Base-by-base conservation (phyloP, 192 early-diverging fungal species). In the Podila verticillata region DNA sequence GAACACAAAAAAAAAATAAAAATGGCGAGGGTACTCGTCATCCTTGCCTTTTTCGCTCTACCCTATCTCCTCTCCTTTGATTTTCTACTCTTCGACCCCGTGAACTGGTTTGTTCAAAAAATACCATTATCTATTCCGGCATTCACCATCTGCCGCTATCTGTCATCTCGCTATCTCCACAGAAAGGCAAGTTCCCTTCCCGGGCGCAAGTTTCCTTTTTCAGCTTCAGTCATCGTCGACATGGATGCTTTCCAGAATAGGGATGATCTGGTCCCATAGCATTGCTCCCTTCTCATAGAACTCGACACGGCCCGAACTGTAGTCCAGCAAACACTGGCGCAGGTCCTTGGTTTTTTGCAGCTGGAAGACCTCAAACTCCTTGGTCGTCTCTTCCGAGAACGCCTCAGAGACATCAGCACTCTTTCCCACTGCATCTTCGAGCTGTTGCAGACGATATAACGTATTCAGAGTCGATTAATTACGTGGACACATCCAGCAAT, bases 281-380 rank as follows among this genome's bases (percentile, higher is more conserved):
- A 88, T 83, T 19, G 84, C 64, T 10, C 92, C 83, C 91, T 94
- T 88, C 68, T 95, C 83, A 78, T 92, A 94, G 65, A 94, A 99
- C 70, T 93, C 91, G 60, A 96, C 89, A 63, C 98, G 95, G 26
- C 92, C 88, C 7, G 92, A 87, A 7, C 91, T 90, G 81, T 95
- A 91, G 29, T 91, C 92, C 28, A 90, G 69, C 69, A 97, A 81
- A 24, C 89, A 88, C 26, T 89, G 86, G 74, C 94, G 95, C 67
- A 96, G 88, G 72, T 98, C 97, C 17, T 84, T 84, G 66, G 90
- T 84, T 83, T 97, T 98, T 82, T 93, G 86, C 20, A 81, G 63
- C 54, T 92, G 87, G 85, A 97, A 97, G 48, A 95, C 86, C 51
- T 95, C 91, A 65, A 92, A 92, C 75, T 99, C 97, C 63, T 92